Evolutionary conservation across 2,329 filamentous ascomycete species (phyloP), one percentile per base, ranked within the genome.

Genomic region (Rutstroemia sp.): DNA sequence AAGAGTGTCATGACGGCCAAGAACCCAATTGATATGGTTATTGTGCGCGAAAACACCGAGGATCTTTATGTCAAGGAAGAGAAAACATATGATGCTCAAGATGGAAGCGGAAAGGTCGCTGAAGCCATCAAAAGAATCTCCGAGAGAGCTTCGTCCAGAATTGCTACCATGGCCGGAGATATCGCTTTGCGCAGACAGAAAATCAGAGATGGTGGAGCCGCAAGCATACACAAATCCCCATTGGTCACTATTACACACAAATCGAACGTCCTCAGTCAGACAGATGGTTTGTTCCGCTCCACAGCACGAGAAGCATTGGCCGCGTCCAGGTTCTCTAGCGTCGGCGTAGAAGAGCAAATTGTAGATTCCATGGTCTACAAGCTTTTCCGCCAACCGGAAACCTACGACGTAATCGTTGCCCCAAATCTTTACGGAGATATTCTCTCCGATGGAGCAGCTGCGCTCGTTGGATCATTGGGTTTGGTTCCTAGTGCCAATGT

Each of bases 331-430:
- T 96, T 89, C 76, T 73, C 74, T 59, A 73, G 73, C 51, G 76
- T 95, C 54, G 75, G 75, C 44, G 79, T 96, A 54, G 94, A 97
- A 74, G 94, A 97, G 79, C 94, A 99, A 77, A 99, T 99, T 65
- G 92, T 99, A 61, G 94, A 99, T 75, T 92, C 87, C 60, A 99
- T 99, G 94, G 91, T 97, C 57, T 97, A 97, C 83, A 97, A 97
- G 79, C 87, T 99, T 57, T 97, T 97, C 84, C 89, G 92, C 60
- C 90, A 97, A 75, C 94, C 94, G 45, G 81, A 87, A 68, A 87
- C 87, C 69, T 99, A 97, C 83, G 94, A 99, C 72, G 92, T 97
- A 64, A 95, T 99, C 65, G 94, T 99, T 48, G 94, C 92, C 8
- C 94, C 92, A 52, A 97, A 97, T 76, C 81, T 99, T 60, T 97